A percentile compares a stretch with the other conserved stretches of the same genome.
Evolutionary conservation across 805 yeast genomes (phyloP).

Genomic region (Candida hungchunana): DNA sequence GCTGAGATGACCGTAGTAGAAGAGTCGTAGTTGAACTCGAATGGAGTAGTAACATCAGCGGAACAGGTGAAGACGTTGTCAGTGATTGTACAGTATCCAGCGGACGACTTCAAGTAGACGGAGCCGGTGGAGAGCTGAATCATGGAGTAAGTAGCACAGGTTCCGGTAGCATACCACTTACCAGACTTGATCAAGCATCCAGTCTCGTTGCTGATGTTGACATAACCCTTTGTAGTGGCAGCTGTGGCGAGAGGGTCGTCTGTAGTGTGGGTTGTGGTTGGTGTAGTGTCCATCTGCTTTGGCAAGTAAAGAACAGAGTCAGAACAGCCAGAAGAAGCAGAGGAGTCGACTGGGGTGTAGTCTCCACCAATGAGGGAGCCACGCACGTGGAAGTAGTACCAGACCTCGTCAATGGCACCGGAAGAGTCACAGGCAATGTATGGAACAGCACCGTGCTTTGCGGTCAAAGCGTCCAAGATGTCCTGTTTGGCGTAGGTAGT

Average conservation of each 20-base stretch:
- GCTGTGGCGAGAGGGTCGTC: conserved; percentile 27
- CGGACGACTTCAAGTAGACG: conserved; percentile 57
- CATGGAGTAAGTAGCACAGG: conserved; percentile 75
- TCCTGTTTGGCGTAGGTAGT: conserved; percentile 10
- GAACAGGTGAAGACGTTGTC: conserved; percentile 25
- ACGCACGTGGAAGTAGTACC: conserved; percentile 50
- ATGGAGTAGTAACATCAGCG: conserved; percentile 57
- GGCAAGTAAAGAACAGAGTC: conserved; percentile 66
- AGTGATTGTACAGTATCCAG: conserved; percentile 65
- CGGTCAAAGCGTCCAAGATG: conserved; percentile 6
- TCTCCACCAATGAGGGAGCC: conserved; percentile 69
- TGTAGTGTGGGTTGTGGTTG: conserved; percentile 19
- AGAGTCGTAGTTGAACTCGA: conserved; percentile 25
- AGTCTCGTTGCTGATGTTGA: conserved; percentile 44
- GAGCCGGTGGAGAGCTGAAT: conserved; percentile 35
- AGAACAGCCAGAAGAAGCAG: conserved; percentile 61
- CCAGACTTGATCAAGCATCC: conserved; percentile 88
- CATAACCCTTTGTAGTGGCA: conserved; percentile 36
- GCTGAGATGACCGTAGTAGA: conserved; percentile 6
- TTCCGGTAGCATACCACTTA: conserved; percentile 72
- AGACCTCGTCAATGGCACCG: conserved; percentile 14
- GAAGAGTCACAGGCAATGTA: conserved; percentile 17
- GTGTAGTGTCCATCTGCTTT: conserved; percentile 20
- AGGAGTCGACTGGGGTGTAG: conserved; percentile 58
- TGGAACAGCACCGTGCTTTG: conserved; percentile 14